A percentile compares a stretch with the other conserved stretches of the same genome.
phyloP scores from a whole-genome alignment of 345 rosid species.

The Erucastrum elatum region DNA sequence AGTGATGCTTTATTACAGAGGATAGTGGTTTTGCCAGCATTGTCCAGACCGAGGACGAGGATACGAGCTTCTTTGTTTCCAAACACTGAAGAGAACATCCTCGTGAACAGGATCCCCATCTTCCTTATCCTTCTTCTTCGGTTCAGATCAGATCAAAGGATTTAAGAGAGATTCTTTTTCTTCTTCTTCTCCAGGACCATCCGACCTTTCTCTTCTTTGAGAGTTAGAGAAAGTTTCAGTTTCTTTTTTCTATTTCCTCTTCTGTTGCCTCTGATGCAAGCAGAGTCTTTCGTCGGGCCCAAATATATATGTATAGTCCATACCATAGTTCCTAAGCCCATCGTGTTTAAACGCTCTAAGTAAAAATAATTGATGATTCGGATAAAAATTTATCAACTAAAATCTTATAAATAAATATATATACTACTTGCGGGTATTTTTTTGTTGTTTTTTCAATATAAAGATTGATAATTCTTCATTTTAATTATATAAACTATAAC shows the following conservation, averaged over 20 bases:
- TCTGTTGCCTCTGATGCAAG: background rate
- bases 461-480: no score
- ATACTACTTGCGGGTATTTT: no score
- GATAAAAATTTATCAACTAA: no score
- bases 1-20: conserved; percentile 54
- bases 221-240: background rate
- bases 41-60: conserved; percentile 90
- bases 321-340: background rate
- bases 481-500: no score
- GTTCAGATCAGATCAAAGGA: conserved; percentile 34
- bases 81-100: conserved; percentile 75
- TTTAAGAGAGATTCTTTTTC: conserved; percentile 27
- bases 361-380: no score
- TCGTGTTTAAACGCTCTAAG: background rate
- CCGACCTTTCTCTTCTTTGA: conserved; percentile 34
- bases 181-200: conserved; percentile 37
- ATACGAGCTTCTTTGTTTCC: conserved; percentile 84
- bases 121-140: background rate
- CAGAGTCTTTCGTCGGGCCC: background rate
- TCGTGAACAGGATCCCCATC: conserved; percentile 77
- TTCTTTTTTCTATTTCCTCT: background rate
- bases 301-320: no score
- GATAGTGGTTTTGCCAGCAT: conserved; percentile 90
- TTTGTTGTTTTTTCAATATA: no score
- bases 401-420: no score